A percentile compares a stretch with the other conserved stretches of the same genome.
Evolutionary conservation across 805 yeast species (phyloP).

Genomic region (Wilhelminamyces savonicus): DNA sequence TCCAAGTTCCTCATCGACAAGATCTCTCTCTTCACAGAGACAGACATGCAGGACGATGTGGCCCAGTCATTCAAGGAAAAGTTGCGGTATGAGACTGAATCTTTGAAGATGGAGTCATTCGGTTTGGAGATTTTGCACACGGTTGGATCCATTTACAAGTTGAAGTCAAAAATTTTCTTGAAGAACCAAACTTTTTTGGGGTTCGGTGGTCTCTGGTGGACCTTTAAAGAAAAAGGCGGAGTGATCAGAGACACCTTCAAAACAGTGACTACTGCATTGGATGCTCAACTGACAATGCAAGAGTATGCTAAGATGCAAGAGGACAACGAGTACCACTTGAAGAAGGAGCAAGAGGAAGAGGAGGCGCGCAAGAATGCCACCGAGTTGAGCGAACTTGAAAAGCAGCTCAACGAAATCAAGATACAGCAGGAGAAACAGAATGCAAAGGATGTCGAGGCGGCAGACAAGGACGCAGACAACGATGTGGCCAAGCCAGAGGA

Average conservation of each 20-base stretch:
- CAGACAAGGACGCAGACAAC: not conserved
- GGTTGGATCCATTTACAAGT: constrained; percentile 61
- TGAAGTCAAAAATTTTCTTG: constrained; percentile 58
- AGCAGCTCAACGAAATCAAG: constrained; percentile 12
- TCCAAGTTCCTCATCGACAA: constrained; percentile 47
- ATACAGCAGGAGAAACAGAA: constrained; percentile 13
- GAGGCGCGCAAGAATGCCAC: constrained; percentile 8
- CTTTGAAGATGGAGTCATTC: constrained; percentile 74
- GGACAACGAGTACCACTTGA: constrained; percentile 39
- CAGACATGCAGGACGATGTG: constrained; percentile 40
- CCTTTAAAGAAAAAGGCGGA: constrained; percentile 67
- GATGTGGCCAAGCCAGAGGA: constrained; percentile 2
- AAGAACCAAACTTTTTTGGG: constrained; percentile 61
- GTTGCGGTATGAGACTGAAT: constrained; percentile 76
- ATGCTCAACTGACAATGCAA: constrained; percentile 74
- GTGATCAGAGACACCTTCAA: constrained; percentile 67
- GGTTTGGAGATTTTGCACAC: constrained; percentile 78
- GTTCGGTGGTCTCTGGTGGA: constrained; percentile 62
- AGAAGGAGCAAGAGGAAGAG: constrained; percentile 26
- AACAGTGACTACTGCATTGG: constrained; percentile 67
- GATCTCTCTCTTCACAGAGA: constrained; percentile 37
- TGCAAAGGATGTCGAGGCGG: constrained; percentile 7
- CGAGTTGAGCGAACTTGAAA: constrained; percentile 10
- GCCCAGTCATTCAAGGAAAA: constrained; percentile 50
- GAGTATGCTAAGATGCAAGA: constrained; percentile 65